Conservation (phyloP, 495 filamentous ascomycete species). For the Penicillium diatomitis region DNA sequence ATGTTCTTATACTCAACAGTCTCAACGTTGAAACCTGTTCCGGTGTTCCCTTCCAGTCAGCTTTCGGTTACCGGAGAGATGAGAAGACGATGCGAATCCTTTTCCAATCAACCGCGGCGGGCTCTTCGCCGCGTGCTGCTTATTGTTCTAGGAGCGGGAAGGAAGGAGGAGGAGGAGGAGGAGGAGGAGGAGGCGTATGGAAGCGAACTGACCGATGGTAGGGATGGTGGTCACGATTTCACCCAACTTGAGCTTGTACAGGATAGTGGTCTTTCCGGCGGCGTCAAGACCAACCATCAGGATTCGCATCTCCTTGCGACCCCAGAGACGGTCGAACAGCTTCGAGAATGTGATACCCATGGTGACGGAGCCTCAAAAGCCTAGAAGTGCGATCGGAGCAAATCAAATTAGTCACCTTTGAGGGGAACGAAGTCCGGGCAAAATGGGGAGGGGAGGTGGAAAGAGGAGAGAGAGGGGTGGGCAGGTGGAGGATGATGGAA, state of each 20-base stretch:
- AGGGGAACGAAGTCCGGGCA: not conserved
- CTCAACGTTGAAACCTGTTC: conserved; percentile 98
- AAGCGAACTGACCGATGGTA: conserved; percentile 79
- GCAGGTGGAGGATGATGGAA: conserved; percentile 6
- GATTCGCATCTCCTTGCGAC: conserved; percentile 99
- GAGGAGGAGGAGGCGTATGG: not conserved
- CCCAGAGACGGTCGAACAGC: conserved; percentile 90
- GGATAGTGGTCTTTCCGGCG: conserved; percentile 99
- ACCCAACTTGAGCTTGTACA: conserved; percentile 99
- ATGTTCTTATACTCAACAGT: conserved; percentile 99
- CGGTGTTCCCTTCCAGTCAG: conserved; percentile 1
- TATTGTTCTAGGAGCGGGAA: too few relatives aligned
- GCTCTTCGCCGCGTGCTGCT: too few relatives aligned
- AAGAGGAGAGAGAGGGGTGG: conserved; percentile 11
- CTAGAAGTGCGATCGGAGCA: conserved; percentile 7
- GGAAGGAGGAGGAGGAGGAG: not conserved
- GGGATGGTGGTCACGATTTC: conserved; percentile 99
- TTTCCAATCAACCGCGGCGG: too few relatives aligned
- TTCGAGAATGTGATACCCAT: conserved; percentile 95
- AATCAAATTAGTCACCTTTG: conserved; percentile 12
- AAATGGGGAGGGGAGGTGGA: conserved; percentile 6
- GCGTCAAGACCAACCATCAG: conserved; percentile 99
- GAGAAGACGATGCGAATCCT: not conserved
- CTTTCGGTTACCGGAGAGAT: not conserved
- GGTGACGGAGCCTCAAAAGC: conserved; percentile 44